These are phyloP conservation scores for Neoarthrinium moseri DNA, from an alignment of 2,329 filamentous ascomycete genomes.

Conservation along the genomic window DNA sequence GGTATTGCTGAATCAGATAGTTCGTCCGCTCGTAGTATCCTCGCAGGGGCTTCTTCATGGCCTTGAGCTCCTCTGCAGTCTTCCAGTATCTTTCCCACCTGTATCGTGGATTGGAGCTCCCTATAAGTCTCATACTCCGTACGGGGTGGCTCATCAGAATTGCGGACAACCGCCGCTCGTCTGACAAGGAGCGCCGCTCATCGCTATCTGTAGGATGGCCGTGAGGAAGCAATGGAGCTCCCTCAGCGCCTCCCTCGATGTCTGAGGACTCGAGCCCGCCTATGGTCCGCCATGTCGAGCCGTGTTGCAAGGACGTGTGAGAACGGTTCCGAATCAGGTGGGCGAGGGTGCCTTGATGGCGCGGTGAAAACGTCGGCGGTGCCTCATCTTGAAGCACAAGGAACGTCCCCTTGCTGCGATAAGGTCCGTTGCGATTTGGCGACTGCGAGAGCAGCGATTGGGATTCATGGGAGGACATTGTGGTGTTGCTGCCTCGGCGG, in stretches of 20 bases:
- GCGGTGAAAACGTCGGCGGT: constrained; percentile 17
- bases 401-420: constrained; percentile 14
- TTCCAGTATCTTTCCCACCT: constrained; percentile 87
- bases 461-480: constrained; percentile 11
- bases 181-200: constrained; percentile 44
- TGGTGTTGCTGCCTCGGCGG: too few species aligned
- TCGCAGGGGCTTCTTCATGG: constrained; percentile 73
- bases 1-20: constrained; percentile 83
- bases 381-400: constrained; percentile 22
- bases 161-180: constrained; percentile 58
- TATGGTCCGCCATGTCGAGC: constrained; percentile 23
- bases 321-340: constrained; percentile 27
- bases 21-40: constrained; percentile 90
- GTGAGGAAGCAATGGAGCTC: not conserved
- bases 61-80: constrained; percentile 68
- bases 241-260: constrained; percentile 20
- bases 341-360: constrained; percentile 24
- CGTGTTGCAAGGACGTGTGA: constrained; percentile 25
- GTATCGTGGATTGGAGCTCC: constrained; percentile 82
- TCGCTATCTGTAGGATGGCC: constrained; percentile 33
- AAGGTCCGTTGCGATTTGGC: constrained; percentile 12
- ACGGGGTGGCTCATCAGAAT: constrained; percentile 69
- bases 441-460: constrained; percentile 15
- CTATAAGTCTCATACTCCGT: constrained; percentile 83
- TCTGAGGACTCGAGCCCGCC: constrained; percentile 12